Evolutionary conservation across 371 early-diverging fungal genomes (phyloP), one percentile per base, ranked within the genome.

Genomic region (Umbelopsis sp.): DNA sequence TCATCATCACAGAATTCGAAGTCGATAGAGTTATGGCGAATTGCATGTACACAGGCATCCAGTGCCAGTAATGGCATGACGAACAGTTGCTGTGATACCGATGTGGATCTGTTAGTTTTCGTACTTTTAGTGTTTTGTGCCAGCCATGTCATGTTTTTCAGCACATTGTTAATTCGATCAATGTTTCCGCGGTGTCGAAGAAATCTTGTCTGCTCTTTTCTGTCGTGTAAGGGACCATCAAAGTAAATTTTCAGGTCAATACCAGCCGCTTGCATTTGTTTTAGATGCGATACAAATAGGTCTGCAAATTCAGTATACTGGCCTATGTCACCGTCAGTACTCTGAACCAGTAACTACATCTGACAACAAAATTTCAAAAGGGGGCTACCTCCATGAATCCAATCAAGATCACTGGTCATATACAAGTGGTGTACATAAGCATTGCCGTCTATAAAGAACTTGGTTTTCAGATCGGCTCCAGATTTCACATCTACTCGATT

Each of bases 391-490:
- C 88, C 88, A 73, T 83, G 80, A 18, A 79, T 76, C 88, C 88
- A 88, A 66, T 85, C 75, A 25, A 57, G 74, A 71, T 51, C 76
- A 69, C 11, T 80, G 72, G 65, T 73, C 29, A 69, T 74, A 78
- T n/a, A 85, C 86, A 45, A 76, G 66, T 83, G 81, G 51, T 86
- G 81, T 16, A 84, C 81, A 74, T 82, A 88, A 4, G 88, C 88
- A 67, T 86, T 86, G 63, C 88, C 88, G 63, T 88, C 88, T 20
- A 88, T 65, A 20, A 88, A 76, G 67, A 86, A 85, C 35, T 29
- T 57, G 11, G 57, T 35, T 18, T 35, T 12, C 1, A 35, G 32
- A 7, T 18, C 29, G 3, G 57, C 18, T 57, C 57, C 57, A 18
- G 57, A 35, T 35, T 35, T 57, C 57, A 24, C 29, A n/a, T 35